Percentiles rank a stretch among this genome's conserved stretches.
phyloP scores from a whole-genome alignment of 306 rosid genomes.

The Rosa rugosa region DNA sequence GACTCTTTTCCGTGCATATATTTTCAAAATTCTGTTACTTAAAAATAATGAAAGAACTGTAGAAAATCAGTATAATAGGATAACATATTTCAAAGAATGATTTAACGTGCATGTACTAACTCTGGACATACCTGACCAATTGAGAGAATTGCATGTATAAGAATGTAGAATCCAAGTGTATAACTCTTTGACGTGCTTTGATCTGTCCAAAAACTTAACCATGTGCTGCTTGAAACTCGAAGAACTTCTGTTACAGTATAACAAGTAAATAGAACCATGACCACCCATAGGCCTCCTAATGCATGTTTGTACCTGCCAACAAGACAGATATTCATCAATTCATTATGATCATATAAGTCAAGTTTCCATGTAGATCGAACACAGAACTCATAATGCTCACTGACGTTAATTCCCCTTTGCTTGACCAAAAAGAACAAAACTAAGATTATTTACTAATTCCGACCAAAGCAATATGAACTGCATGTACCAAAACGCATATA shows the following conservation, averaged over 20 bases:
- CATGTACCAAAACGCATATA: background rate
- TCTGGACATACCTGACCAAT: slow-evolving; percentile 64
- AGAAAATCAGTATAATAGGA: background rate
- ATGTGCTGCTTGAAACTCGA: slow-evolving; percentile 77
- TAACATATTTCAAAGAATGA: background rate
- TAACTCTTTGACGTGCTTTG: slow-evolving; percentile 28
- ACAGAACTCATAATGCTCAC: background rate
- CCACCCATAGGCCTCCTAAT: slow-evolving; percentile 82
- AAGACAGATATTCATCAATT: slow-evolving; percentile 5
- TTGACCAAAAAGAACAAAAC: background rate
- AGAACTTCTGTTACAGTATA: slow-evolving; percentile 64
- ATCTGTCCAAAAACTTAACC: slow-evolving; percentile 81
- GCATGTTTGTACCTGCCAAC: slow-evolving; percentile 67
- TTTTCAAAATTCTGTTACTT: background rate
- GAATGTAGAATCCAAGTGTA: slow-evolving; percentile 57
- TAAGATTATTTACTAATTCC: background rate
- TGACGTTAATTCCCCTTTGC: background rate
- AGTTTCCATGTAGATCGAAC: background rate
- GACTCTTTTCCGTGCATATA: background rate
- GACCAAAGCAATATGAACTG: background rate
- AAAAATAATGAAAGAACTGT: slow-evolving; percentile 8
- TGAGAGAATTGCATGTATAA: slow-evolving; percentile 65
- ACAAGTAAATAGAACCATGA: slow-evolving; percentile 58
- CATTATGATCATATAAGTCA: background rate
- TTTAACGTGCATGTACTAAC: background rate